A percentile compares a stretch with the other conserved stretches of the same genome.
These are phyloP conservation scores for Lepidium campestre DNA, from an alignment of 441 rosid species.

Conservation along the genomic window DNA sequence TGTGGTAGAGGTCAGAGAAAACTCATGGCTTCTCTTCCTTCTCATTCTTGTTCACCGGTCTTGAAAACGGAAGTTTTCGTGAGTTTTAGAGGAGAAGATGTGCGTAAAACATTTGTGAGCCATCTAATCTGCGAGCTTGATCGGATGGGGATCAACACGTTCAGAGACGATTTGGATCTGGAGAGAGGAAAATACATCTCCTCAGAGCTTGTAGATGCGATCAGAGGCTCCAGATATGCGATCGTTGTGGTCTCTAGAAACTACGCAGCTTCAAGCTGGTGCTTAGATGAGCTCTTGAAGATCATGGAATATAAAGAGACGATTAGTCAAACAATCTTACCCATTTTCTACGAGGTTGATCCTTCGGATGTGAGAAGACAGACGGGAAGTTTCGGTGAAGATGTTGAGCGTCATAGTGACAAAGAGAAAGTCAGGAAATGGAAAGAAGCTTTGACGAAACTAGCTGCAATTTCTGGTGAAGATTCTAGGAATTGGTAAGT, in stretches of 20 bases:
- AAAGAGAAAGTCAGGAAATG: conserved; percentile 20
- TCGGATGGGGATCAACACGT: conserved; percentile 20
- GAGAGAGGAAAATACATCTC: conserved; percentile 23
- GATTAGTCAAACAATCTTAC: conserved; percentile 4
- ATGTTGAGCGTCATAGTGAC: conserved; percentile 7
- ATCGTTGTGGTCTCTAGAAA: conserved; percentile 23
- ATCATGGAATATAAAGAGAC: conserved; percentile 10
- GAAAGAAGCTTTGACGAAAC: conserved; percentile 21
- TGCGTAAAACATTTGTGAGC: conserved; percentile 23
- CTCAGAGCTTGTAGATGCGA: conserved; percentile 21
- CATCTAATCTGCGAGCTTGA: conserved; percentile 26
- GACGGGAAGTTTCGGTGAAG: conserved; percentile 4
- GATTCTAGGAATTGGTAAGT: conserved; percentile 24
- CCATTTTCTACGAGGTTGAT: conserved; percentile 30
- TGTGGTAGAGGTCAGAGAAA: conserved; percentile 11
- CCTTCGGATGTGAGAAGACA: conserved; percentile 28
- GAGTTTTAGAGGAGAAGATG: conserved; percentile 32
- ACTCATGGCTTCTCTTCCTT: conserved; percentile 12
- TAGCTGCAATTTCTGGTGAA: conserved; percentile 20
- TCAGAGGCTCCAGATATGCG: conserved; percentile 22
- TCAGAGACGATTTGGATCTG: conserved; percentile 21
- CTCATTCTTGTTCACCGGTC: not conserved
- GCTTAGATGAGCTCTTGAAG: conserved; percentile 30
- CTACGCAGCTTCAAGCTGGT: conserved; percentile 29
- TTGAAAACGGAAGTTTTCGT: conserved; percentile 25